These are phyloP conservation scores for Xylariaceae sp. DNA, from an alignment of 2,329 filamentous ascomycete species.

Conservation along the genomic window DNA sequence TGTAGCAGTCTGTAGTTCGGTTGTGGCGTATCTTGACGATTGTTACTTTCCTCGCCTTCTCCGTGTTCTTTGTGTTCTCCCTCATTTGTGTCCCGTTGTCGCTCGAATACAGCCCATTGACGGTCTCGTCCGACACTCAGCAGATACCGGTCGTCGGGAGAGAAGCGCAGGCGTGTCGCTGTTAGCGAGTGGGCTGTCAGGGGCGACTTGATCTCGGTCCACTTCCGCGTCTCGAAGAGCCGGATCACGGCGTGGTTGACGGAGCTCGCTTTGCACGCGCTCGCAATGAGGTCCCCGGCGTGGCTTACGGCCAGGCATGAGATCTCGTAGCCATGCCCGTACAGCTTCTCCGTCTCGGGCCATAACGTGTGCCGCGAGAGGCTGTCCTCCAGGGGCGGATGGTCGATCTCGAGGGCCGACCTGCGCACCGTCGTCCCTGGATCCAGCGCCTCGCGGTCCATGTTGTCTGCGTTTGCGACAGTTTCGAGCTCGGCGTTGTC, in stretches of 20 bases:
- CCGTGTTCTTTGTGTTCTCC: constrained; percentile 8
- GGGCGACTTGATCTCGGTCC: constrained; percentile 82
- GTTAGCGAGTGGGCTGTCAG: constrained; percentile 84
- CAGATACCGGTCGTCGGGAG: constrained; percentile 65
- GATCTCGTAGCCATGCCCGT: constrained; percentile 96
- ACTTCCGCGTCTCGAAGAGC: constrained; percentile 78
- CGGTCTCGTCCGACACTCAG: constrained; percentile 88
- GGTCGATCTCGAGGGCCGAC: constrained; percentile 60
- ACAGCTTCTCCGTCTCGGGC: constrained; percentile 94
- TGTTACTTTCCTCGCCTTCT: background rate
- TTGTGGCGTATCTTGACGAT: constrained; percentile 5
- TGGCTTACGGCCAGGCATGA: constrained; percentile 77
- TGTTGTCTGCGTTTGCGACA: constrained; percentile 38
- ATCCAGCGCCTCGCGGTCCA: constrained; percentile 52
- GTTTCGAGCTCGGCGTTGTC: constrained; percentile 34
- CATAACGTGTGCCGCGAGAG: constrained; percentile 87
- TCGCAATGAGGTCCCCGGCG: constrained; percentile 73
- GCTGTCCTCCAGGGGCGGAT: constrained; percentile 85
- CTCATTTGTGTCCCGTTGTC: constrained; percentile 34
- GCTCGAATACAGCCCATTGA: constrained; percentile 80
- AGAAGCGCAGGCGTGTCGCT: constrained; percentile 78
- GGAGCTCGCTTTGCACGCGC: constrained; percentile 87
- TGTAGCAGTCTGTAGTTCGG: constrained; percentile 54
- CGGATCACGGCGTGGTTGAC: constrained; percentile 92
- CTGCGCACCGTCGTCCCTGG: constrained; percentile 53